A percentile compares a stretch with the other conserved stretches of the same genome.
These are phyloP conservation scores for Bromus sterilis DNA, from an alignment of 176 grass and related monocot genomes.

Conservation along the genomic window DNA sequence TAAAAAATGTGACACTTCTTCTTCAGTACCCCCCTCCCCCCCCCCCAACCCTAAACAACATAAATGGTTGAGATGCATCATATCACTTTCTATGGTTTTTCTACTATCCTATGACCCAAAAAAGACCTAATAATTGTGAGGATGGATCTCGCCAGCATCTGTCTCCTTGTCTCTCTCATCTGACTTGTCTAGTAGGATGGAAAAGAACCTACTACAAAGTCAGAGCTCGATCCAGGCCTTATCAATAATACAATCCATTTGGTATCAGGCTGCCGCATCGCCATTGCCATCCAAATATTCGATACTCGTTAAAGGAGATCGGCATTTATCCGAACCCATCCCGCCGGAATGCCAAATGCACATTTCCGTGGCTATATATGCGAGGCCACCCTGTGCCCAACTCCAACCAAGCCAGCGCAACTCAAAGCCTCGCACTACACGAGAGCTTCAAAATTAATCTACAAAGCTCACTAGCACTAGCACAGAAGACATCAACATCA, in stretches of 20 bases:
- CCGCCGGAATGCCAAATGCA: background rate
- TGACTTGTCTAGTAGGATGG: constrained; percentile 34
- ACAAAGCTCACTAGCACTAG: background rate
- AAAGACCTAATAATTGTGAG: no score
- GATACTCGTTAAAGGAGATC: constrained; percentile 5
- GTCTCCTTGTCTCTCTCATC: constrained; percentile 11
- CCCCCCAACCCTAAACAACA: no score
- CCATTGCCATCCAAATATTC: constrained; percentile 37
- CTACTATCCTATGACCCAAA: no score
- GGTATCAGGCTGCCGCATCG: constrained; percentile 14
- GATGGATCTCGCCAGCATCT: background rate
- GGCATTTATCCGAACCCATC: constrained; percentile 12
- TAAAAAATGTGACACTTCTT: no score
- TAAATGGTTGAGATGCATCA: no score
- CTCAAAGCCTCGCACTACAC: background rate
- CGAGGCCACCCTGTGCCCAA: background rate
- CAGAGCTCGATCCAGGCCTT: constrained; percentile 17
- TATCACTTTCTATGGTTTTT: no score
- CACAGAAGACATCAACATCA: no score
- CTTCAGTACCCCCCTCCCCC: no score
- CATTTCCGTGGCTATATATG: constrained; percentile 41
- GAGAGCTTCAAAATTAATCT: no score
- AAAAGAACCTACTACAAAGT: constrained; percentile 10
- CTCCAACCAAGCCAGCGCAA: background rate
- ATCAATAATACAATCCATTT: constrained; percentile 17